Base-by-base conservation (phyloP, 305 asterid species). In the Solanum aculeatissimum region DNA sequence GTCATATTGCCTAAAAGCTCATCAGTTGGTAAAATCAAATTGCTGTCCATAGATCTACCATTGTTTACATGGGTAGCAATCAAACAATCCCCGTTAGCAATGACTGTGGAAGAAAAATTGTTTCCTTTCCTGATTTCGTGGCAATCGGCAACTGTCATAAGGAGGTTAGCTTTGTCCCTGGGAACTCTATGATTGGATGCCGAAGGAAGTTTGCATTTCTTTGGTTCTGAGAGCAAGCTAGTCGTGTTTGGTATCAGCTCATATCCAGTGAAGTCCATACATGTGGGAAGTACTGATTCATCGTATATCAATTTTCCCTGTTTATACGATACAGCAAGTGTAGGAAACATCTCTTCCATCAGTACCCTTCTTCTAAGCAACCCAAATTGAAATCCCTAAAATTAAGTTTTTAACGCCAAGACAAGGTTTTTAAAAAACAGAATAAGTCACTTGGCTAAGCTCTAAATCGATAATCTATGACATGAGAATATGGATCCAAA, bases 201-300 rank as follows among this genome's bases (percentile, higher is more conserved):
- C 84, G 81, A 35, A 63, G 94, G 92, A 78, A 86, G 88, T 88
- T 91, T 92, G 78, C 95, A 88, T 90, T 90, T 86, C 70, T 89
- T 71, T 53, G 91, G 85, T 51, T 90, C 92, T 14, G 89, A 87
- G 58, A 91, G 88, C 78, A 87, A 83, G 72, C 89, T 84, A 9
- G 81, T 81, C 15, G 88, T 85, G 84, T 78, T 83, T 55, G 87
- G 53, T 66, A 85, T 62, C 68, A 86, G 71, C 85, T 88, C 89
- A 45, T 85, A 82, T 21, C 87, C 90, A 82, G 84, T 43, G 68
- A 87, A 68, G 53, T 83, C 87, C 54, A 86, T 47, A 23, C 87
- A 25, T 43, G 80, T 80, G 25, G 89, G 58, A 14, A 86, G 82
- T 35, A 87, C 84, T 38, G 88, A 81, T 53, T 89, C 88, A 70